Evolutionary conservation across 2,329 filamentous ascomycete species (phyloP), one percentile per base, ranked within the genome.

Genomic region (Cladophialophora chaetospira): DNA sequence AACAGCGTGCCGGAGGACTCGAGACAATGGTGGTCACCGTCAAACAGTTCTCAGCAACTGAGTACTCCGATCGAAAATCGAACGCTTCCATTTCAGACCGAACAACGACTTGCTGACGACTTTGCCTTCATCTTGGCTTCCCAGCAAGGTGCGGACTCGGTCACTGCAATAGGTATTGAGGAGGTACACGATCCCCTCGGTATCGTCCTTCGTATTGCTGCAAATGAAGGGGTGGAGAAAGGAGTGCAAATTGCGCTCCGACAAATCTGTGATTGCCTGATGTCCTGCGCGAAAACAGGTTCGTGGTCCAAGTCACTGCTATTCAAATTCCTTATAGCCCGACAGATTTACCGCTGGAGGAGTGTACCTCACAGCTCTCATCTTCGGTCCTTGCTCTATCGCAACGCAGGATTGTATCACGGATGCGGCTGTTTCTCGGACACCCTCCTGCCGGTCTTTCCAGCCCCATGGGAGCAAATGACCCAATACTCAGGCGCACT

Each of bases 111-210:
- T 8, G 65, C 67, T 1, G 63, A 69, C 53, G 67, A 71, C 48
- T 59, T 71, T 54, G 69, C 69, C 13, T 68, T 66, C 46, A 53
- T 71, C 19, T 68, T 60, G 9, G 67, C 69, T 5, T 62, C 64
- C 17, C 60, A 68, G 44, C 59, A 68, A 60, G 67, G 63, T 1
- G 64, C 62, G 0, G 60, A 66, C 17, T 64, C 56, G 25, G 68
- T 70, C 2, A 63, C 68, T 26, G 69, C 70, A 1, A 65, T 67
- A n/a, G 67, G 69, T 28, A 55, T 72, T 6, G 68, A 71, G 52
- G 65, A 71, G 40, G 15, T 56, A 15, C 40, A 35, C 21, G 40
- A 50, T 5, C 49, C 44, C 13, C 9, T 13, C 8, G 35, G 53
- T 10, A 48, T 57, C 29, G 13, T 52, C 15, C 13, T 57, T 15